These are phyloP conservation scores for Termitomyces sp. DNA, from an alignment of 768 basidiomycete species.

Conservation along the genomic window DNA sequence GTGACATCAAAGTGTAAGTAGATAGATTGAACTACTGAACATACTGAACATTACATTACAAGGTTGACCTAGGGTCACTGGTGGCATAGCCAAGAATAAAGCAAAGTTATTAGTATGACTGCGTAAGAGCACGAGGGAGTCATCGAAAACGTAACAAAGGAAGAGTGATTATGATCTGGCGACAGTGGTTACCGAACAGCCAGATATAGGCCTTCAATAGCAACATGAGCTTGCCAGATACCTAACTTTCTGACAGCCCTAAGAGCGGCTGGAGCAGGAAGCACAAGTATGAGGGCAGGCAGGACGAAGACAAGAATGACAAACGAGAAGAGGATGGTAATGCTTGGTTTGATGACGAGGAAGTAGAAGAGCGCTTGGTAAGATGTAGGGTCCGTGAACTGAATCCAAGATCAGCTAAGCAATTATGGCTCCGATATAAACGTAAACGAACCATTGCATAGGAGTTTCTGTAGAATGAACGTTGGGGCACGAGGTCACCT, in stretches of 20 bases:
- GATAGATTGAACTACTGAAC: not conserved
- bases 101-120: not conserved
- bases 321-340: conserved; percentile 63
- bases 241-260: conserved; percentile 62
- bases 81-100: not conserved
- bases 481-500: conserved; percentile 40
- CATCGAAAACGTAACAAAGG: not conserved
- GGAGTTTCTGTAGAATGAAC: conserved; percentile 75
- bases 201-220: conserved; percentile 62
- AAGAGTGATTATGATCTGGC: not conserved
- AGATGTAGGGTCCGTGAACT: conserved; percentile 80
- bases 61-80: not conserved
- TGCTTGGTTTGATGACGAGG: conserved; percentile 78
- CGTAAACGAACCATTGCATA: conserved; percentile 64
- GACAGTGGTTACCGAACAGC: conserved; percentile 27
- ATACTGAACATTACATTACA: not conserved
- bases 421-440: not conserved
- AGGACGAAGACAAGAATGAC: conserved; percentile 50
- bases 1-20: too few species aligned
- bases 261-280: conserved; percentile 65
- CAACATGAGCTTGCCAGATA: conserved; percentile 80
- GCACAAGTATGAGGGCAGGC: conserved; percentile 48
- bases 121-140: not conserved
- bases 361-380: conserved; percentile 88
- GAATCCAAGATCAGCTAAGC: not conserved